These are phyloP conservation scores for Asterophora parasitica DNA, from an alignment of 768 basidiomycete genomes.

Conservation along the genomic window DNA sequence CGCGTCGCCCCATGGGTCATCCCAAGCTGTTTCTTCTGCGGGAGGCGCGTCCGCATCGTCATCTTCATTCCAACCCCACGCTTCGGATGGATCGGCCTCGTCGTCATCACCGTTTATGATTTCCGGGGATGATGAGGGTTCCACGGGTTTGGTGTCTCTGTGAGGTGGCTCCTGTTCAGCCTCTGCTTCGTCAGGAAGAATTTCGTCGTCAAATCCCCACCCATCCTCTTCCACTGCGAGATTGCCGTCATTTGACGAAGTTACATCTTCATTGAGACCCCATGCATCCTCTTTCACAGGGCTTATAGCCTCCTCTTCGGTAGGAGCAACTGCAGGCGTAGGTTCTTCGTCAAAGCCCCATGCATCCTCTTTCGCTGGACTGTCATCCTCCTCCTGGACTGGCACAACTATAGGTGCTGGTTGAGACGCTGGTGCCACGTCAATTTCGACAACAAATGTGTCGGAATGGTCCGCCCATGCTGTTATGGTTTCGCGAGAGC, in stretches of 20 bases:
- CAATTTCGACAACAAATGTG: conserved; percentile 39
- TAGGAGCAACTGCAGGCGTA: conserved; percentile 21
- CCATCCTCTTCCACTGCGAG: conserved; percentile 34
- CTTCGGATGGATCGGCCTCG: conserved; percentile 45
- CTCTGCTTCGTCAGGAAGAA: conserved; percentile 16
- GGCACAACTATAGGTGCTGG: conserved; percentile 22
- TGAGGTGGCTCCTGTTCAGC: conserved; percentile 17
- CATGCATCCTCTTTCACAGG: conserved; percentile 36
- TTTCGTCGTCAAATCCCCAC: conserved; percentile 54
- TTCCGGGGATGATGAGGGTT: conserved; percentile 7
- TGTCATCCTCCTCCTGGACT: conserved; percentile 20
- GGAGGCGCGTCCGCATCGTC: conserved; percentile 40
- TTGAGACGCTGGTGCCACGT: conserved; percentile 26
- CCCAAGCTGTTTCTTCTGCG: conserved; percentile 49
- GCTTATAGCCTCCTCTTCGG: conserved; percentile 19
- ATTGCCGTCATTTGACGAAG: conserved; percentile 18
- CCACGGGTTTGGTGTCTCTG: conserved; percentile 3
- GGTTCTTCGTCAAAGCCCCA: conserved; percentile 51
- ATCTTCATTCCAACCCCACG: conserved; percentile 78
- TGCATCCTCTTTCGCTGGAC: conserved; percentile 29
- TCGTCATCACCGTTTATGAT: conserved; percentile 14
- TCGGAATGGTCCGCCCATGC: conserved; percentile 30
- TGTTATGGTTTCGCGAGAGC: conserved; percentile 53
- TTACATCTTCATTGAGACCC: conserved; percentile 45
- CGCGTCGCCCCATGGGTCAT: conserved; percentile 67